Percentiles rank a stretch among this genome's conserved stretches.
Conservation (phyloP, 495 filamentous ascomycete species). For the Apodospora peruviana region DNA sequence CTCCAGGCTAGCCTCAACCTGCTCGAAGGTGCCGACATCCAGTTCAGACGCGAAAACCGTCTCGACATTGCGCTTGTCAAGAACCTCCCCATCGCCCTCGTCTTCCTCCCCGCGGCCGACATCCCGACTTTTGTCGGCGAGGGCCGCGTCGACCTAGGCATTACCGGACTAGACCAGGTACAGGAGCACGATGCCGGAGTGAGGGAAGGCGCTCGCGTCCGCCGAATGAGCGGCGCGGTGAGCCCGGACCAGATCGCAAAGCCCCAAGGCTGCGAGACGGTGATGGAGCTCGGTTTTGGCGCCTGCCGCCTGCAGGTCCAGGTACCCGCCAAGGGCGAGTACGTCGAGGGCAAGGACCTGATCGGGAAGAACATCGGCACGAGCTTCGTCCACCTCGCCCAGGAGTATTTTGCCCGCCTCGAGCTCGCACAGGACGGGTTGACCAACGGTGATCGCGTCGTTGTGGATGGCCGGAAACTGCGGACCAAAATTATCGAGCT, state of each 20-base stretch:
- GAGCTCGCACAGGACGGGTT: constrained; percentile 49
- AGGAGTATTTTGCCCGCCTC: constrained; percentile 72
- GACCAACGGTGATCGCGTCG: constrained; percentile 17
- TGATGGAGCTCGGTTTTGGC: constrained; percentile 88
- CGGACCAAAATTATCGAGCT: constrained; percentile 85
- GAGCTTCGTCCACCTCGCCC: constrained; percentile 80
- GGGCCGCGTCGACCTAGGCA: constrained; percentile 87
- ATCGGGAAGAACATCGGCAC: constrained; percentile 94
- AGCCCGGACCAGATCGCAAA: constrained; percentile 32
- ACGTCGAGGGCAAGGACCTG: constrained; percentile 64
- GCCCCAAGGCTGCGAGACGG: constrained; percentile 61
- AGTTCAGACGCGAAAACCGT: constrained; percentile 87
- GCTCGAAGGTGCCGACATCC: constrained; percentile 86
- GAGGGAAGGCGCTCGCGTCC: constrained; percentile 45
- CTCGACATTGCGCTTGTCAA: constrained; percentile 95
- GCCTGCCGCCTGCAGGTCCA: constrained; percentile 91
- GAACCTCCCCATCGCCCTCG: constrained; percentile 88
- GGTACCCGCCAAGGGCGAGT: constrained; percentile 77
- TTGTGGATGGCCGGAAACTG: constrained; percentile 42
- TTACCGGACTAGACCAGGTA: constrained; percentile 89
- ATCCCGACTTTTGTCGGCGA: constrained; percentile 97
- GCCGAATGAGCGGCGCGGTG: constrained; percentile 48
- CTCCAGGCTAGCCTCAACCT: constrained; percentile 82
- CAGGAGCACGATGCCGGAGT: constrained; percentile 81
- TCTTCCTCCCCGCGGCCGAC: constrained; percentile 95